Evolutionary conservation across 768 basidiomycete genomes (phyloP).

Genomic region (Agrocybe pediades): DNA sequence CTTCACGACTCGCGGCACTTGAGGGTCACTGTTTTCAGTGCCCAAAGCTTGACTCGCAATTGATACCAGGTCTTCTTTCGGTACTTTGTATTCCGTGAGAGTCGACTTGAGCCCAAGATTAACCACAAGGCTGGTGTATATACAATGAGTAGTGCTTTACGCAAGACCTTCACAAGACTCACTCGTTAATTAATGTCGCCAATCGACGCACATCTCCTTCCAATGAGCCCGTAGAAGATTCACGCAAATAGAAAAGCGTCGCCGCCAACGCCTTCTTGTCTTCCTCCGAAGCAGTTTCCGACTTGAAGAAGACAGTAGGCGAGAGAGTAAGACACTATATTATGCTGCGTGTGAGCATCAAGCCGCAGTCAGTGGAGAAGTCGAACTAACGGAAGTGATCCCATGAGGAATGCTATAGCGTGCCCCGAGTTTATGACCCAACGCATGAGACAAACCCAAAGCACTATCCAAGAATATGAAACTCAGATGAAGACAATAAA

Average conservation of each 20-base stretch:
- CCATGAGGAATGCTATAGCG: slow-evolving; percentile 79
- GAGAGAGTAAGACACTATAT: slow-evolving; percentile 71
- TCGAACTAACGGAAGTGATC: slow-evolving; percentile 68
- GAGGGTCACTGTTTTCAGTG: slow-evolving; percentile 36
- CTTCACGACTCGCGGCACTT: slow-evolving; percentile 42
- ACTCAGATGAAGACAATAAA: neutral
- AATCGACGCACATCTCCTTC: slow-evolving; percentile 64
- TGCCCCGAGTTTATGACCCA: slow-evolving; percentile 76
- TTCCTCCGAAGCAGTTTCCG: slow-evolving; percentile 56
- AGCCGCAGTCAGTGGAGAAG: slow-evolving; percentile 4
- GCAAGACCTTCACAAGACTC: slow-evolving; percentile 21
- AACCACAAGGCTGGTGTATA: slow-evolving; percentile 51
- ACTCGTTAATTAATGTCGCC: slow-evolving; percentile 57
- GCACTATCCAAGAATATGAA: slow-evolving; percentile 38
- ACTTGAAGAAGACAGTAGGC: slow-evolving; percentile 60
- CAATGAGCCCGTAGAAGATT: slow-evolving; percentile 62
- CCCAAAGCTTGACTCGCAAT: slow-evolving; percentile 56
- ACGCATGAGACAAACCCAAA: slow-evolving; percentile 73
- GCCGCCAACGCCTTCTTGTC: slow-evolving; percentile 63
- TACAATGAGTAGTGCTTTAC: neutral
- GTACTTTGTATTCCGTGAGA: slow-evolving; percentile 65
- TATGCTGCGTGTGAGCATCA: neutral
- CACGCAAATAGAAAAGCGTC: slow-evolving; percentile 56
- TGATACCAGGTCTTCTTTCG: slow-evolving; percentile 49
- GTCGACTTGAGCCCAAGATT: slow-evolving; percentile 59